Base-by-base conservation (phyloP, 768 basidiomycete species). In the Mycena pura region DNA sequence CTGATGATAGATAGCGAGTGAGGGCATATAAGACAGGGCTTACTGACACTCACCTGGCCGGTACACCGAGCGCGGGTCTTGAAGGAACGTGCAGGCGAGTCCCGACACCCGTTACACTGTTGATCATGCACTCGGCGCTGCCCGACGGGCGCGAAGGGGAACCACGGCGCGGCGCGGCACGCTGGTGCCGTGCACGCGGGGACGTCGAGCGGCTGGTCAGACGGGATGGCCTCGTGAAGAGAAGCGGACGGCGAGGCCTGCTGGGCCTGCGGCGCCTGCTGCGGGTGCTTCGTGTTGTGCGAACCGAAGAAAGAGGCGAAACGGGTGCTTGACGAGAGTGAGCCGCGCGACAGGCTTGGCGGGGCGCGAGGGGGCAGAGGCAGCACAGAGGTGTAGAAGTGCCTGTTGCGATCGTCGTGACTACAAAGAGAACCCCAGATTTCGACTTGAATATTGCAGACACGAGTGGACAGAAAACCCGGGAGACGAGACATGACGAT, bases 81-180 rank as follows among this genome's bases (percentile, higher is more conserved):
- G n/a, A n/a, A n/a, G n/a, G n/a, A n/a, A n/a, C n/a, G n/a, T n/a
- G n/a, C n/a, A n/a, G n/a, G n/a, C n/a, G n/a, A n/a, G n/a, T n/a
- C n/a, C n/a, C 90, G 51, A 97, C 94, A 21, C 92, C 95, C 6
- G 83, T 88, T 50, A 93, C 91, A 39, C 93, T 93, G 48, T 84
- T 90, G 62, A 93, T 80, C 45, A 90, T 86, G 57, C 88, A 86
- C 72, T 86, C 88, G 17, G 95, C 95, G 0, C 91, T 89, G n/a
- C 86, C 92, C 0, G 2, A 62, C 41, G 29, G 56, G 64, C 40
- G 52, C 75, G 36, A 92, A 83, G 0, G 91, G 90, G 44, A 84
- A 83, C 70, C 86, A 82, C 15, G 80, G 79, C 0, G 73, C 68
- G 0, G 84, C 81, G 62, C n/a, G 88, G 84, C 1, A 84, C 80